Evolutionary conservation across 2,329 filamentous ascomycete genomes (phyloP), one percentile per base, ranked within the genome.

Genomic region (Aplosporella prunicola): DNA sequence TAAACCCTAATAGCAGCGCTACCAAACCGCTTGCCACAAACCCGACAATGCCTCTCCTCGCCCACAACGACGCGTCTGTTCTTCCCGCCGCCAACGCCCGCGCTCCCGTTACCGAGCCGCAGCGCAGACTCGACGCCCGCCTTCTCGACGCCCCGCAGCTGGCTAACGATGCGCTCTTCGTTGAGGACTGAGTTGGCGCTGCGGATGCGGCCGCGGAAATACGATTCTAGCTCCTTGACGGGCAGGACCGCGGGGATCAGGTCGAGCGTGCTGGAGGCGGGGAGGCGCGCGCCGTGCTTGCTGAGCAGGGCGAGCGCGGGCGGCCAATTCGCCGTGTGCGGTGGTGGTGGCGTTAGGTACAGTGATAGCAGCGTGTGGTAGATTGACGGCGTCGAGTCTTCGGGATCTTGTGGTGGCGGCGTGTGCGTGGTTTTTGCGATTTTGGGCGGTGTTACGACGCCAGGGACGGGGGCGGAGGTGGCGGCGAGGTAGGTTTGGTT

Each of bases 11-110:
- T 82, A 13, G 94, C 91, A 57, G 83, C 93, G 2, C 86, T 82
- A 1, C 88, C 89, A 46, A 98, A 74, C 47, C 91, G 71, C 68
- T 95, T 96, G 60, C 94, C 82, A 57, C 91, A 98, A 11, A 93
- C 84, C 9, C 82, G 80, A 57, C 91, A 98, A 38, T 94, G 80
- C 35, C 85, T 71, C 54, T 96, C 89, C 51, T 98, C 89, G 8
- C 74, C 77, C 35, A 98, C 78, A 14, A 86, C 76, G 9, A 95
- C 87, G 47, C 85, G 73, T 24, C 75, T 62, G 49, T 74, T 79
- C 50, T 76, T 62, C 2, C 73, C 74, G 1, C 69, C 69, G 41
- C 29, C 70, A 73, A 32, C 70, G 62, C 5, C 74, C 72, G 9
- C 64, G 67, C 43, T 73, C 71, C 75, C 71, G 41, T 84, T 78